Base-by-base conservation (phyloP, 805 yeast species). In the Saccharomycopsis guyanensis region DNA sequence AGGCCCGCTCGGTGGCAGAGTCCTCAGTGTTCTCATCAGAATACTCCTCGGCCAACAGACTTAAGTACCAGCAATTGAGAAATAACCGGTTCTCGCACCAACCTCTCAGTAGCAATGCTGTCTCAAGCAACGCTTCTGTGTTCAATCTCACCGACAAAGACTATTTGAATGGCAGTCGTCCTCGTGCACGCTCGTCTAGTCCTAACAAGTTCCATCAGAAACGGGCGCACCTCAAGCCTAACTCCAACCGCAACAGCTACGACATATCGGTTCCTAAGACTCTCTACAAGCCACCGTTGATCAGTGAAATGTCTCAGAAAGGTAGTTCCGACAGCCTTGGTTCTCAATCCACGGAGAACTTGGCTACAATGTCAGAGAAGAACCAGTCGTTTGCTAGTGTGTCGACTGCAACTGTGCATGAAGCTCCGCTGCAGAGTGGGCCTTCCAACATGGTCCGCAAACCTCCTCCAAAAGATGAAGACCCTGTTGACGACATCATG, bases 241-340 rank as follows among this genome's bases (percentile, higher is more conserved):
- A 46, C 15, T 31, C 47, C 4, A n/a, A 16, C 7, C 33, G 24
- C 13, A 48, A 45, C 20, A 24, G 22, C 18, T 41, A 42, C 27
- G 50, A 42, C 7, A 37, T 49, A 13, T 49, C 52, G n/a, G 32
- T 49, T 13, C 52, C 52, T 3, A 43, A 43, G 3, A 18, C 19
- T 3, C 42, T 49, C 23, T 20, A 31, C 22, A 41, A 24, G 16
- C 52, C 52, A 5, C 52, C 52, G 3, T 41, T 49, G 33, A 49
- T 49, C 12, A 45, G 52, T 41, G 38, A 38, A 4, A 23, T 10
- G 12, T 33, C 18, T 10, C 5, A 15, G 19, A 33, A 18, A 8
- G 10, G 10, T 12, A 33, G 29, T 25, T 7, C 6, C 6, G 29
- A 25, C 10, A 25, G 29, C 10, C 29, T 25, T 10, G 29, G 29